A percentile compares a stretch with the other conserved stretches of the same genome.
Conservation (phyloP, 805 yeast genomes). For the Candida chilensis region DNA sequence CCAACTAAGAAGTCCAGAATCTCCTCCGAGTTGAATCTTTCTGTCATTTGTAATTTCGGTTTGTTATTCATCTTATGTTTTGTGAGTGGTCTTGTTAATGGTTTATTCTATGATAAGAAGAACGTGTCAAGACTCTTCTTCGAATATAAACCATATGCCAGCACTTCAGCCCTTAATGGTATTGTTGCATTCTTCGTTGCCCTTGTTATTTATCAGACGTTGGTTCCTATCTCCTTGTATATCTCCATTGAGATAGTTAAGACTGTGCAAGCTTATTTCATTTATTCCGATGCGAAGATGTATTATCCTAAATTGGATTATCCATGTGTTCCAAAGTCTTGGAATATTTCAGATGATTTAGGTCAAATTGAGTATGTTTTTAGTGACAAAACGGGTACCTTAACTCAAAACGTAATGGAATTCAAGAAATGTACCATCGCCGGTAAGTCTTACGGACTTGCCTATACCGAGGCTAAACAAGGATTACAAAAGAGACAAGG, state of each 20-base stretch:
- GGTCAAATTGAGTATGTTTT: slow-evolving; percentile 83
- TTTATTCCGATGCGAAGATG: slow-evolving; percentile 66
- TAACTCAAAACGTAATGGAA: slow-evolving; percentile 82
- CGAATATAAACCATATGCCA: slow-evolving; percentile 65
- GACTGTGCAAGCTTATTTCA: slow-evolving; percentile 75
- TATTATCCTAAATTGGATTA: slow-evolving; percentile 63
- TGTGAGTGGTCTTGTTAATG: slow-evolving; percentile 62
- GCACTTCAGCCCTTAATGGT: slow-evolving; percentile 60
- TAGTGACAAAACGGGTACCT: slow-evolving; percentile 79
- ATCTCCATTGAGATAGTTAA: slow-evolving; percentile 77
- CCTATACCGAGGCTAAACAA: slow-evolving; percentile 76
- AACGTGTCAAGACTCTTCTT: slow-evolving; percentile 49
- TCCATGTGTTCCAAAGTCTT: slow-evolving; percentile 77
- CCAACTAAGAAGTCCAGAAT: slow-evolving; percentile 73
- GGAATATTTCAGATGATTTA: slow-evolving; percentile 81
- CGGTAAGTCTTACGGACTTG: slow-evolving; percentile 67
- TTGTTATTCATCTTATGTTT: slow-evolving; percentile 61
- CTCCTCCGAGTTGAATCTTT: slow-evolving; percentile 60
- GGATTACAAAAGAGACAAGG: slow-evolving; percentile 77
- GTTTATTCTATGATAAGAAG: slow-evolving; percentile 43
- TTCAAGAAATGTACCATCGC: slow-evolving; percentile 73
- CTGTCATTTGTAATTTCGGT: slow-evolving; percentile 59
- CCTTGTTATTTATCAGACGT: slow-evolving; percentile 64
- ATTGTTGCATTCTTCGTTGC: slow-evolving; percentile 68
- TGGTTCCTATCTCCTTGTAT: slow-evolving; percentile 78